Evolutionary conservation across 352 stramenopile genomes (phyloP), one percentile per base, ranked within the genome.

Genomic region (Globisporangium heterothallicum): DNA sequence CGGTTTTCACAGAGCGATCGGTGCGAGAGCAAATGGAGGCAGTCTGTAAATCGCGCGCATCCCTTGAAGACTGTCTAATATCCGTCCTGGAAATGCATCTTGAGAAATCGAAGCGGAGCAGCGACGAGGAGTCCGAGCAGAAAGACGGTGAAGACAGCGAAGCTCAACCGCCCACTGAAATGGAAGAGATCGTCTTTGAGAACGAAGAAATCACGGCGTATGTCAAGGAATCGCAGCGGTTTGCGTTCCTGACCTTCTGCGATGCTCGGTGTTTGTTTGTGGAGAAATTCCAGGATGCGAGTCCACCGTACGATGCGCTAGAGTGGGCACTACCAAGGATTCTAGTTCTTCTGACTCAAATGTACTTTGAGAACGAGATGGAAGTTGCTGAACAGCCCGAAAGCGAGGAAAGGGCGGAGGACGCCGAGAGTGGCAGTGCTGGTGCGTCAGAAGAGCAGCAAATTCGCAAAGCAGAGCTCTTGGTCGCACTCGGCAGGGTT

Each of bases 341-440:
- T 19, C 63, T 95, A 3, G 50, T 88, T 26, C 42, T 84, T 38
- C 58, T 95, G 6, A 87, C 76, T 6, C 83, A 92, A 53, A 86
- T 86, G 63, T 84, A 88, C 57, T 95, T 92, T 58, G 80, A 93
- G 50, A 83, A 72, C 45, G 74, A 84, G 43, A 92, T 83, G 66
- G 66, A 84, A 40, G 32, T 59, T 25, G 40, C 66, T 42, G 68
- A 82, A 18, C 64, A 89, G 9, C 67, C 63, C 9, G 78, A 89
- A 58, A 40, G 12, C n/a, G 54, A 61, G 24, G 46, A 41, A 6
- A 34, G 27, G 14, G 2, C 16, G n/a, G 63, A 75, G 19, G 67
- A 83, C 40, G 62, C 72, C 25, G 51, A 57, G 18, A 22, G 40
- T 10, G n/a, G n/a, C 14, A 26, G 14, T 14, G 16, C 12, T 18